Evolutionary conservation across 1,284 basidiomycete species (phyloP), one percentile per base, ranked within the genome.

Genomic region (Moesziomyces globuligerus): DNA sequence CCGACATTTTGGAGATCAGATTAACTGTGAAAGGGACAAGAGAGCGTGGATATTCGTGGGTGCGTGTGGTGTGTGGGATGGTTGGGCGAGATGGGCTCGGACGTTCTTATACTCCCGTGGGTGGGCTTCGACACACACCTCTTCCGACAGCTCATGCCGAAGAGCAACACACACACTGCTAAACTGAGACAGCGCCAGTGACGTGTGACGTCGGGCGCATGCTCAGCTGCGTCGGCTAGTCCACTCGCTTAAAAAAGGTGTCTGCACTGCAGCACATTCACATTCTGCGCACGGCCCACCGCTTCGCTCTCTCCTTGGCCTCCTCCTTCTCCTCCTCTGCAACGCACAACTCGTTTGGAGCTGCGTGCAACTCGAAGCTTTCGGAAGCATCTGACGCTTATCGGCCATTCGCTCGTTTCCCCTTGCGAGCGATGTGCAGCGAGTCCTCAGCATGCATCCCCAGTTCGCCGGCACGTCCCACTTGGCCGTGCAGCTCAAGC

Each of bases 1-100:
- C 62, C 51, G 62, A 58, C 62, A 66, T 66, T 50, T 40, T 54
- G 54, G 18, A 17, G 23, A 21, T n/a, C n/a, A n/a, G n/a, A n/a
- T n/a, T n/a, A n/a, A n/a, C n/a, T n/a, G n/a, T n/a, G n/a, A n/a
- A n/a, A n/a, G n/a, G n/a, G n/a, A n/a, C n/a, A n/a, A n/a, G n/a
- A n/a, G 32, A 7, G 37, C 23, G 20, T n/a, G 18, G 23, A 29
- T 24, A 25, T n/a, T 5, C 18, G n/a, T 13, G 26, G 34, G 32
- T 7, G 37, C 25, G 25, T 23, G 6, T 41, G 17, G 11, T 44
- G 17, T 47, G 36, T 18, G 36, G 20, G 23, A 13, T 20, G 40
- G 32, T 0, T 28, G 38, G 23, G 28, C 18, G 15, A 18, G 21
- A n/a, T n/a, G 41, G 38, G 47, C 48, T n/a, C 34, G 9, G 3